Evolutionary conservation across 257 asterid species (phyloP), one percentile per base, ranked within the genome.

Genomic region (Striga asiatica): DNA sequence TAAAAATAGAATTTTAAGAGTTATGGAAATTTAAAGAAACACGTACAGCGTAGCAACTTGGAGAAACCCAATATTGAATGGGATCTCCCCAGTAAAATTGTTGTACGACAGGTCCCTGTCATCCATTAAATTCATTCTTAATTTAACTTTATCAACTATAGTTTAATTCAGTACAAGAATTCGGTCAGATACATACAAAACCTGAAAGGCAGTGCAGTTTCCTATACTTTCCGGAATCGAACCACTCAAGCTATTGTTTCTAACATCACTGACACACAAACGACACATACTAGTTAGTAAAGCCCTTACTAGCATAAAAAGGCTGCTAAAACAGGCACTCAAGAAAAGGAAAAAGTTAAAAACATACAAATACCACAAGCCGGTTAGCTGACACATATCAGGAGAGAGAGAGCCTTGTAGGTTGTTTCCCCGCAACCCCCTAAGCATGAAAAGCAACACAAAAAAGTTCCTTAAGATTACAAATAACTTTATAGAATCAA

Each of bases 31-130:
- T n/a, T n/a, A n/a, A n/a, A 8, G 48, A 42, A 22, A 56, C 31
- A 65, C 97, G 84, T 74, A 92, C 99, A 92, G 65, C 27, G 99
- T 92, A 21, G 99, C 99, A 52, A 92, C 95, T 84, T 92, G 99
- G 70, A 92, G 88, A 74, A 92, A 92, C 11, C 99, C 99, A 31
- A 92, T 85, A 62, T 92, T 85, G 79, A 84, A 92, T 2, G 99
- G 99, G 53, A 92, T 88, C 71, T 82, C 85, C 4, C 93, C 99
- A 0, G 76, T 62, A 21, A 92, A 74, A 25, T 79, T 75, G 71
- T 92, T 92, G 57, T 88, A 92, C 0, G 99, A 92, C 76, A 92
- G 67, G 61, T 92, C 99, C 88, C 99, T 88, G 59, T 51, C 52
- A 71, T 54, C 13, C 39, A 54, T 9, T 16, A 48, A 13, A 23